Evolutionary conservation across 23 red algal genomes (phyloP), one percentile per base, ranked within the genome.

Genomic region (Gracilaria domingensis): DNA sequence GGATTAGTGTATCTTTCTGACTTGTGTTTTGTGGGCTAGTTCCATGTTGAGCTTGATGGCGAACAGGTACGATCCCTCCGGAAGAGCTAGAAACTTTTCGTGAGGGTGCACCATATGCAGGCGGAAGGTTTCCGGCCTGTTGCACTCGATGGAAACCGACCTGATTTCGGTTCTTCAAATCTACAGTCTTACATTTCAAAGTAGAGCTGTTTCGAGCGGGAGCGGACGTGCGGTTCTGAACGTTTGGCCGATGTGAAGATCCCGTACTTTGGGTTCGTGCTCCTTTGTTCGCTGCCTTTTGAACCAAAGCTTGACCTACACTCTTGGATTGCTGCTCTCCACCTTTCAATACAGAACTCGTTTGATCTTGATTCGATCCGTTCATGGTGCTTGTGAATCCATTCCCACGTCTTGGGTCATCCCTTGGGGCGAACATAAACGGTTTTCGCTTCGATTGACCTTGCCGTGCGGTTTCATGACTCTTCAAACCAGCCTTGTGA

Each of bases 401-500:
- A 21, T 73, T 73, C 44, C 20, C 33, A 16, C 33, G 29, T 59
- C 76, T 9, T 30, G 26, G 37, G 7, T 87, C 65, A 56, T 73
- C 83, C 24, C 65, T 57, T 21, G 83, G 44, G 16, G 83, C 38
- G 16, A 49, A 55, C 25, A 83, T 67, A 47, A 72, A 91, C 8
- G 88, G 88, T 69, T 55, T 21, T 45, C 50, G 56, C 51, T 74
- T 67, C 6, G 54, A 56, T 34, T 82, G 44, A 44, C 44, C 88
- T 33, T 66, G 35, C 23, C 34, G 88, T 20, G 42, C 75, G 2
- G 74, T 91, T 65, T 91, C 76, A 35, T 75, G 82, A 33, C 74
- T 59, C 57, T 91, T 82, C 1, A n/a, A 82, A 25, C 77, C 75
- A 13, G 88, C 49, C 60, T 83, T 81, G 8, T 80, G 74, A 45